Evolutionary conservation across 2,329 filamentous ascomycete species (phyloP).

Genomic region (Seiridium cupressi): DNA sequence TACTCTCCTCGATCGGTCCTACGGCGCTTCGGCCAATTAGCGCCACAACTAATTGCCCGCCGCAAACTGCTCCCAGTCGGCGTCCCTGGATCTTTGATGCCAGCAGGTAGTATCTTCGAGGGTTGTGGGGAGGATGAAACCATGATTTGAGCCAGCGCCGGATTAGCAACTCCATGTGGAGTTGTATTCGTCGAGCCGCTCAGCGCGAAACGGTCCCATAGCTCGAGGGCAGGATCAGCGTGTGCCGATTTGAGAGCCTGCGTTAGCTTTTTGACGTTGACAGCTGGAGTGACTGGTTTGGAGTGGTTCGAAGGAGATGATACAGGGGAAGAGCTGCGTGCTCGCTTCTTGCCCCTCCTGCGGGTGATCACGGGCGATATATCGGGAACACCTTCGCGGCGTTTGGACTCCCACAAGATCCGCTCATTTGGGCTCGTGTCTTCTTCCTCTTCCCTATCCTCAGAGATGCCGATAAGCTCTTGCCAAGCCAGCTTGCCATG

Average conservation of each 20-base stretch:
- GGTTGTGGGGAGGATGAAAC: conserved; percentile 70
- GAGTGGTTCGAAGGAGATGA: conserved; percentile 59
- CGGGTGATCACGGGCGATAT: conserved; percentile 49
- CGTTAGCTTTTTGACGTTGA: conserved; percentile 59
- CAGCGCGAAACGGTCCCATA: conserved; percentile 74
- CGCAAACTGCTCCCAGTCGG: conserved; percentile 51
- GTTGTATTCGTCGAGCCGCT: conserved; percentile 41
- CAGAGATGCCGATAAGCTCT: conserved; percentile 51
- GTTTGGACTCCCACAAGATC: conserved; percentile 58
- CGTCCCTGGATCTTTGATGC: conserved; percentile 8
- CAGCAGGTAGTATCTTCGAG: conserved; percentile 36
- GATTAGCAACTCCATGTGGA: conserved; percentile 48
- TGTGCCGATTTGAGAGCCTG: conserved; percentile 64
- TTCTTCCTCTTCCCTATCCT: conserved; percentile 40
- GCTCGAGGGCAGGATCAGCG: conserved; percentile 69
- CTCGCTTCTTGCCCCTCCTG: conserved; percentile 60
- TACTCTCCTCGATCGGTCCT: conserved; percentile 45
- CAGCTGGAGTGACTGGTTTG: conserved; percentile 39
- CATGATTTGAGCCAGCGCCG: conserved; percentile 63
- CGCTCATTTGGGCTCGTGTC: conserved; percentile 58
- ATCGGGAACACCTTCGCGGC: conserved; percentile 37
- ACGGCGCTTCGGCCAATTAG: conserved; percentile 70
- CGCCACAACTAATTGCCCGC: conserved; percentile 66
- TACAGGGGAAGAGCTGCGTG: conserved; percentile 70
- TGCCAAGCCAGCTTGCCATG: conserved; percentile 54